phyloP scores from a whole-genome alignment of 2,329 filamentous ascomycete genomes.

The Aspergillus arachidicola region DNA sequence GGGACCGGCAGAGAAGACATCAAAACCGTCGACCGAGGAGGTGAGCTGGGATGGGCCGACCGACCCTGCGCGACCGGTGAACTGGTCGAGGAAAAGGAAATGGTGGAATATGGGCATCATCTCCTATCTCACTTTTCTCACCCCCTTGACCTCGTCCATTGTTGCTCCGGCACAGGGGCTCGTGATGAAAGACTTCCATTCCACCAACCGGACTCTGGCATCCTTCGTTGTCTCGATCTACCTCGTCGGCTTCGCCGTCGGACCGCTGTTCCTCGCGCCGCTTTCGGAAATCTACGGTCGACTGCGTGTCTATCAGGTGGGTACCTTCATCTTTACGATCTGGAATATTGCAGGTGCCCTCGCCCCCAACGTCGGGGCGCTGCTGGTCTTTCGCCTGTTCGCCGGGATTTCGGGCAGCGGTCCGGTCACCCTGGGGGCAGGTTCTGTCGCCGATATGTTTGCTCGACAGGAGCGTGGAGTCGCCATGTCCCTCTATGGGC shows the following conservation, averaged over 20 bases:
- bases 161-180: background rate
- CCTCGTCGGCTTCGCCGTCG: background rate
- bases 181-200: background rate
- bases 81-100: background rate
- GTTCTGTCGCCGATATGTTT: background rate
- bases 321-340: background rate
- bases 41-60: background rate
- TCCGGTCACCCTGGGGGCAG: background rate
- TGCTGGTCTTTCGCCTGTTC: background rate
- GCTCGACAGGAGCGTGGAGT: background rate
- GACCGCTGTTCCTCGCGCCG: background rate
- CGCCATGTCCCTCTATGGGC: background rate
- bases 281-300: background rate
- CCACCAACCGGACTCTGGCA: background rate
- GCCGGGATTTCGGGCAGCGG: background rate
- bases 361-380: background rate
- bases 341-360: background rate
- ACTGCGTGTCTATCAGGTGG: background rate
- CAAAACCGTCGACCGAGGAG: background rate
- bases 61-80: background rate
- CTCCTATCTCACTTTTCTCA: background rate
- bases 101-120: background rate
- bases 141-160: background rate
- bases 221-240: background rate
- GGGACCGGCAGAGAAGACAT: background rate